phyloP scores from a whole-genome alignment of 2,329 filamentous ascomycete genomes.

The Phialophora macrospora region DNA sequence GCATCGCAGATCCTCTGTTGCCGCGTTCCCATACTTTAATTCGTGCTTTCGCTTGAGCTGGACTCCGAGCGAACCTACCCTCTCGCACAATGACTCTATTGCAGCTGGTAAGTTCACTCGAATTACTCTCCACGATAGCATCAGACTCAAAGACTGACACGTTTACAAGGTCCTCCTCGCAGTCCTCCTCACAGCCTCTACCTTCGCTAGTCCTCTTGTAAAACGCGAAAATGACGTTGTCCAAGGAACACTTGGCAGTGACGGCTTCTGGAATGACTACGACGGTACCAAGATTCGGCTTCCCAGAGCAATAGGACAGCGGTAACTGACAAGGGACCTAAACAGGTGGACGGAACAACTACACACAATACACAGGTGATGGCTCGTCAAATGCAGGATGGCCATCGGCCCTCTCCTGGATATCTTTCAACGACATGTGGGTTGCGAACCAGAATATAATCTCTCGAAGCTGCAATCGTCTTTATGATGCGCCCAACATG shows the following conservation, averaged over 20 bases:
- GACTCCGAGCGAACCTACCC: neutral
- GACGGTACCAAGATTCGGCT: conserved; percentile 27
- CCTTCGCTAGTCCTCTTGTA: conserved; percentile 21
- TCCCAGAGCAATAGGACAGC: neutral
- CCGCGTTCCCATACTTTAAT: neutral
- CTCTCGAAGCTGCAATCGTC: conserved; percentile 45
- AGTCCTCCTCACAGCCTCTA: conserved; percentile 15
- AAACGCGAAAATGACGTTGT: conserved; percentile 33
- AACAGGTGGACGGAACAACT: conserved; percentile 41
- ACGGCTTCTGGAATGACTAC: conserved; percentile 38
- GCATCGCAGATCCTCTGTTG: neutral
- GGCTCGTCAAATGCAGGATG: conserved; percentile 43
- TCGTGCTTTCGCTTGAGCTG: neutral
- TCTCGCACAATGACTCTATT: conserved; percentile 16
- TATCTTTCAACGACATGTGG: conserved; percentile 40
- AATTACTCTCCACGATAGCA: neutral
- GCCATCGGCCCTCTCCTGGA: conserved; percentile 42
- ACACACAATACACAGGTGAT: conserved; percentile 43
- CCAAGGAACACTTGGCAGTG: conserved; percentile 35
- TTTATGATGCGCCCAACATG: conserved; percentile 45
- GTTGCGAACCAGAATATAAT: conserved; percentile 45
- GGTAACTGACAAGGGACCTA: conserved; percentile 12
- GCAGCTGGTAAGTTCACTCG: conserved; percentile 15
- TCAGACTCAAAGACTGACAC: conserved; percentile 11
- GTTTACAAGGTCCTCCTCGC: conserved; percentile 20